Evolutionary conservation across 2,329 filamentous ascomycete species (phyloP), one percentile per base, ranked within the genome.

Genomic region (Penicillium sp.): DNA sequence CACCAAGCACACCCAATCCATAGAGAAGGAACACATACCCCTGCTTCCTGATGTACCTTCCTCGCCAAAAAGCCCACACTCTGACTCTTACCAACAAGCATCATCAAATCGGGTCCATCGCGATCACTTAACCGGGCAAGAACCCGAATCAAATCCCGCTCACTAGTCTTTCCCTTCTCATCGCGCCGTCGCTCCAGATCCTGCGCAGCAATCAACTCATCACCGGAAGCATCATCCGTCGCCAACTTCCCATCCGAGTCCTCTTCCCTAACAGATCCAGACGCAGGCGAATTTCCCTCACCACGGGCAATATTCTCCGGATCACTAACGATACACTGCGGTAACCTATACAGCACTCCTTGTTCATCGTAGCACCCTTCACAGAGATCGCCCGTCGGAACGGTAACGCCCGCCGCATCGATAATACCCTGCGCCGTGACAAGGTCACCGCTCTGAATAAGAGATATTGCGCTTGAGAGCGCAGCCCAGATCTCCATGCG

Each of bases 401-500:
- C 75, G 0, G 88, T 91, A 31, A 93, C 83, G 24, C 88, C 91
- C 9, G 87, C 88, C 1, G 92, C 92, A 67, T 89, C 86, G 6
- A 97, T 77, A 55, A 97, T 89, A 54, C 83, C 85, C 77, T 97
- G 92, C 7, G 93, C 93, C 2, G 87, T 91, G 27, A 78, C 81
- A 9, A 90, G 69, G 19, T 84, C 81, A 0, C 82, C 79, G 11
- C 81, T 81, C 77, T 88, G 88, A 59, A 96, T 72, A 7, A 90
- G 78, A 59, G 89, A 84, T 19, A 91, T 80, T 0, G 87, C 89
- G 1, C 86, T 79, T 46, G 83, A 82, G 14, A 97, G 74, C 0
- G 90, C 88, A 65, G 85, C 85, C 93, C 93, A 98, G 26, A 95
- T 83, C 73, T 96, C 90, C 4, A 82, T 68, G 4, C 86, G 82